Base-by-base conservation (phyloP, 768 basidiomycete species). In the Harrya chromipes region DNA sequence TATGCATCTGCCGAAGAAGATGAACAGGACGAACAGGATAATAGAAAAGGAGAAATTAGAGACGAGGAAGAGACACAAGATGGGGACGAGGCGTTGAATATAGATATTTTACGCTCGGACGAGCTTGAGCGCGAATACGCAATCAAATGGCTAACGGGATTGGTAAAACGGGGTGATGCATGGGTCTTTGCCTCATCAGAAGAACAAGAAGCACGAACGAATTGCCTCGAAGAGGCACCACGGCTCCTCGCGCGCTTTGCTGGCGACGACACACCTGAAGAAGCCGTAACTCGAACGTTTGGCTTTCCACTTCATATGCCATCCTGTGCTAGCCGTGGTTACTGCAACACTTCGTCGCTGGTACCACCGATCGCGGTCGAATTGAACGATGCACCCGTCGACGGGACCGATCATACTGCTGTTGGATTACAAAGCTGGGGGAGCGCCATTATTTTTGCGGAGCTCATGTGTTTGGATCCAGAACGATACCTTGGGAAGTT, bases 341-440 rank as follows among this genome's bases (percentile, higher is more conserved):
- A 8, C 37, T 4, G n/a, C 31, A 3, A 54, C 37, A 24, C 31
- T 40, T 24, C 38, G 10, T 19, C 21, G 3, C 9, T 13, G 1
- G 13, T 31, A 26, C 11, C 34, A 16, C 40, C 50, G 26, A 66
- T 85, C 38, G 59, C 64, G 16, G 73, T 86, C 43, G 75, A 84
- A 64, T 72, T 91, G 29, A 85, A 85, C 60, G 88, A 91, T 57
- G 87, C 81, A 1, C 78, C 84, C 1, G 69, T 88, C 35, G 72
- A 78, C 23, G 71, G 67, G 27, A 73, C 77, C 13, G 88, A 90
- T 61, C 84, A 90, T 63, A 89, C 87, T 10, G 83, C 82, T 16
- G 88, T 90, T 27, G 89, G 90, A 1, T 70, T 92, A 38, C 90
- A 92, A 66, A 90, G 86, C 60, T 92, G 90, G 90, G 88, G 82